Conservation (phyloP, 805 yeast species). For the Candida ponderosae region DNA sequence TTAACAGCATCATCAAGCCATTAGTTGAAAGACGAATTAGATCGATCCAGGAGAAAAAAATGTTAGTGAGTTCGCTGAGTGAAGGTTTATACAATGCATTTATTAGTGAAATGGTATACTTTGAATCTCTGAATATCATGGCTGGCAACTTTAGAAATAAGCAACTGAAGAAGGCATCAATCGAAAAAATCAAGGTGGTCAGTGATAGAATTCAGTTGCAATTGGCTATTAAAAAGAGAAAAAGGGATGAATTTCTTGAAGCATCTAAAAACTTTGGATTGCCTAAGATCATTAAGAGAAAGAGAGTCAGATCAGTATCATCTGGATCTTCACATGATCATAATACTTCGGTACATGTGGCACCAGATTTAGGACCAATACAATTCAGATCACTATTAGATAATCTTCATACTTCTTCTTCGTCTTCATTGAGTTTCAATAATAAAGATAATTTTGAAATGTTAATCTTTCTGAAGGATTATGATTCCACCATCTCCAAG, state of each 20-base stretch:
- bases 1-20: slow-evolving; percentile 5
- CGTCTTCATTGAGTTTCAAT: slow-evolving; percentile 14
- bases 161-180: slow-evolving; percentile 21
- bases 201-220: slow-evolving; percentile 19
- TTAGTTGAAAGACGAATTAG: slow-evolving; percentile 7
- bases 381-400: slow-evolving; percentile 14
- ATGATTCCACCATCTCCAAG: slow-evolving; percentile 22
- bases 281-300: slow-evolving; percentile 16
- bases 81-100: slow-evolving; percentile 52
- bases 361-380: slow-evolving; percentile 14
- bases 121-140: slow-evolving; percentile 30
- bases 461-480: slow-evolving; percentile 13
- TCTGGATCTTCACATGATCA: slow-evolving; percentile 5
- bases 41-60: slow-evolving; percentile 14
- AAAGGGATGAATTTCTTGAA: slow-evolving; percentile 28
- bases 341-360: slow-evolving; percentile 2
- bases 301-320: slow-evolving; percentile 8
- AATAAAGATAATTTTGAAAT: slow-evolving; percentile 14
- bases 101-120: slow-evolving; percentile 45
- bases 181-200: slow-evolving; percentile 24
- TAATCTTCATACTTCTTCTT: slow-evolving; percentile 12
- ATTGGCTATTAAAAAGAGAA: slow-evolving; percentile 26
- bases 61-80: slow-evolving; percentile 31
- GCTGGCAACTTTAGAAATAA: slow-evolving; percentile 35
- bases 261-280: slow-evolving; percentile 29